These are phyloP conservation scores for Yamadazyma sp. DNA, from an alignment of 805 yeast genomes.

Conservation along the genomic window DNA sequence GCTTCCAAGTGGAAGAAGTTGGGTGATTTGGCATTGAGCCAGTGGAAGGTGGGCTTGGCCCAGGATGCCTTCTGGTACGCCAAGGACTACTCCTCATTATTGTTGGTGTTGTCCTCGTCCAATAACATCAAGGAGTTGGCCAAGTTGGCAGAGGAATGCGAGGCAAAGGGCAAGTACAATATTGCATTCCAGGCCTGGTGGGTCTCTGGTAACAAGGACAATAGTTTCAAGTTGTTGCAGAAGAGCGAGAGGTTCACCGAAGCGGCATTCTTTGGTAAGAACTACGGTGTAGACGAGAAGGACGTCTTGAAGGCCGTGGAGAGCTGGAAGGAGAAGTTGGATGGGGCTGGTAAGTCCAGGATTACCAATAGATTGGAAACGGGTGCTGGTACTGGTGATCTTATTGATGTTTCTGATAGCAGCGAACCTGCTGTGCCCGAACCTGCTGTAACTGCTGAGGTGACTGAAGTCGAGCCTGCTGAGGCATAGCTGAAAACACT, in stretches of 20 bases:
- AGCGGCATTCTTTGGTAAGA: slow-evolving; percentile 76
- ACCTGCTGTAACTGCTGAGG: neutral
- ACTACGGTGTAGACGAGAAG: slow-evolving; percentile 53
- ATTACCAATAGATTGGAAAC: slow-evolving; percentile 56
- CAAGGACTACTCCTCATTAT: slow-evolving; percentile 75
- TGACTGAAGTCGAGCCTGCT: slow-evolving; percentile 1
- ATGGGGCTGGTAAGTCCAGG: slow-evolving; percentile 48
- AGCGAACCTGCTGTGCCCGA: slow-evolving; percentile 4
- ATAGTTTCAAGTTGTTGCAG: slow-evolving; percentile 64
- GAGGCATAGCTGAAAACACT: too few relatives aligned
- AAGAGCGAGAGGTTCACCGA: slow-evolving; percentile 74
- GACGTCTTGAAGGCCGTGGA: slow-evolving; percentile 49
- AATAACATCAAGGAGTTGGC: slow-evolving; percentile 63
- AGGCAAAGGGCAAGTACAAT: slow-evolving; percentile 76
- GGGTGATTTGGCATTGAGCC: slow-evolving; percentile 80
- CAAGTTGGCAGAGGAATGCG: slow-evolving; percentile 66
- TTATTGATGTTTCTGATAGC: too few relatives aligned
- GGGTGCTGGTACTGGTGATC: too few relatives aligned
- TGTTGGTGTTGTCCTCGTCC: slow-evolving; percentile 78
- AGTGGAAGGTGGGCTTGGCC: slow-evolving; percentile 82
- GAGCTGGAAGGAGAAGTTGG: slow-evolving; percentile 67
- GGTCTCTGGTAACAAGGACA: slow-evolving; percentile 70
- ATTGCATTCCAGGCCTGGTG: slow-evolving; percentile 90
- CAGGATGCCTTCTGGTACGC: slow-evolving; percentile 77
- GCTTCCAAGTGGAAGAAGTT: slow-evolving; percentile 78